Evolutionary conservation across 202 grass and related monocot genomes (phyloP).

Genomic region (Saccharum hybrid): DNA sequence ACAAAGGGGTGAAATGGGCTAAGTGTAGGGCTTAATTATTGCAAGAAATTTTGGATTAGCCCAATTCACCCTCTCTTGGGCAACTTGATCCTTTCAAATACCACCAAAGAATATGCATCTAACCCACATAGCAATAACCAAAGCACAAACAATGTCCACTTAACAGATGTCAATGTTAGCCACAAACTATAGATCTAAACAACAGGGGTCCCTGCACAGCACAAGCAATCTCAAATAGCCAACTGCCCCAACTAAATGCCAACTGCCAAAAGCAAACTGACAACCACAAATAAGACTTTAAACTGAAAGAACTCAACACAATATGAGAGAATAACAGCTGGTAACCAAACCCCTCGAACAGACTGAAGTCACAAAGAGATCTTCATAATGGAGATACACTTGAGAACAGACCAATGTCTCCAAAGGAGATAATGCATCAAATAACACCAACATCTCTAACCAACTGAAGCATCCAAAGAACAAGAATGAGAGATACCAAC

Average conservation of each 20-base stretch:
- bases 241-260: neutral
- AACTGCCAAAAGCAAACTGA: neutral
- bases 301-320: neutral
- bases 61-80: no score
- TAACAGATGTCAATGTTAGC: no score
- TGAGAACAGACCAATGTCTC: neutral
- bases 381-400: neutral
- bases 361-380: no score
- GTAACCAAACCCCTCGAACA: neutral
- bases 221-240: neutral
- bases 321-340: neutral
- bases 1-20: no score
- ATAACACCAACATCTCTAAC: neutral
- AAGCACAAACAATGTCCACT: no score
- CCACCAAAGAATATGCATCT: no score
- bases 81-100: no score
- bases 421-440: neutral
- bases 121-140: no score
- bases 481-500: neutral
- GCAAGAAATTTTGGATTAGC: no score
- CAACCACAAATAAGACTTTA: neutral
- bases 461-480: neutral
- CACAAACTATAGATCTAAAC: neutral
- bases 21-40: no score
- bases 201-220: neutral